phyloP scores from a whole-genome alignment of 2,329 filamentous ascomycete genomes.

The Colletotrichum filicis region DNA sequence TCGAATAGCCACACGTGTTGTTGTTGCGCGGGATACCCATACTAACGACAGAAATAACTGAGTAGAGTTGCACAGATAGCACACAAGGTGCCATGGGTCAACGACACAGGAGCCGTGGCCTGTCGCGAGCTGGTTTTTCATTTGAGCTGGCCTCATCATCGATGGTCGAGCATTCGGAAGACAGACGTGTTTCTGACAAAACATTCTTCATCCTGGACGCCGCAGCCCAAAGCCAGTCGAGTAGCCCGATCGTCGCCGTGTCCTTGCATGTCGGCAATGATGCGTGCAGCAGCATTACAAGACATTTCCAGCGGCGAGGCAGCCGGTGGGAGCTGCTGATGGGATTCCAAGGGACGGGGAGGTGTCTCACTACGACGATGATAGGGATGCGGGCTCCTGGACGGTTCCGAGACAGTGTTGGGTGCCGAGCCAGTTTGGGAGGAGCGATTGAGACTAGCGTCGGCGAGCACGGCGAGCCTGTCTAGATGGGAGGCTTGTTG shows the following conservation, averaged over 20 bases:
- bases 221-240: slow-evolving; percentile 44
- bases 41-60: no score
- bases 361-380: slow-evolving; percentile 21
- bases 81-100: background rate
- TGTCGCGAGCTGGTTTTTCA: background rate
- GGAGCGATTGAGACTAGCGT: slow-evolving; percentile 42
- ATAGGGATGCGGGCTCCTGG: slow-evolving; percentile 32
- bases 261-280: slow-evolving; percentile 53
- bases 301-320: slow-evolving; percentile 47
- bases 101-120: background rate
- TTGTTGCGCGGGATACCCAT: background rate
- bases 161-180: slow-evolving; percentile 46
- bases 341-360: slow-evolving; percentile 35
- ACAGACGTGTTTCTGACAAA: slow-evolving; percentile 48
- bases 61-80: background rate
- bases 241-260: slow-evolving; percentile 42
- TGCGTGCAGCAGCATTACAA: slow-evolving; percentile 47
- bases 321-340: slow-evolving; percentile 24
- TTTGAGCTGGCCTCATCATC: slow-evolving; percentile 14
- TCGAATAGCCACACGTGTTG: background rate
- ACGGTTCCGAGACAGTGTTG: slow-evolving; percentile 36
- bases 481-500: slow-evolving; percentile 40
- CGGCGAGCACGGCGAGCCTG: slow-evolving; percentile 51
- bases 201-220: slow-evolving; percentile 40
- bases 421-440: slow-evolving; percentile 40